These are phyloP conservation scores for Scytalidium sp. DNA, from an alignment of 2,329 filamentous ascomycete species.

Conservation along the genomic window DNA sequence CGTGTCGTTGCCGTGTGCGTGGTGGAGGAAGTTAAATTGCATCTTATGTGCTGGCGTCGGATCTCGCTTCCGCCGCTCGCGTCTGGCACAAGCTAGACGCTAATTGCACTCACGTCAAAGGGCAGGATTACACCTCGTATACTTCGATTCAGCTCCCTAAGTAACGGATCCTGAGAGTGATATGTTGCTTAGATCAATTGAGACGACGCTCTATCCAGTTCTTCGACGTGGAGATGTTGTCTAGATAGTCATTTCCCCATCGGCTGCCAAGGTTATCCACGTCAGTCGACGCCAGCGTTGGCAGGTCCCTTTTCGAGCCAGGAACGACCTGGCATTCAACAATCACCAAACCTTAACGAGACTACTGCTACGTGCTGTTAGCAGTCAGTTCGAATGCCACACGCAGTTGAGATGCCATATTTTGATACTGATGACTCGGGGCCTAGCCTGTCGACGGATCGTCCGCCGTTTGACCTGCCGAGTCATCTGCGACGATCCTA, in stretches of 20 bases:
- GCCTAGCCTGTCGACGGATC: slow-evolving; percentile 23
- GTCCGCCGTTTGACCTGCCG: slow-evolving; percentile 30
- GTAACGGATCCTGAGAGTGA: background rate
- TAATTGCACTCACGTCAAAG: background rate
- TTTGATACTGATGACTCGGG: slow-evolving; percentile 41
- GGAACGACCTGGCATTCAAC: background rate
- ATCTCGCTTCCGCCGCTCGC: background rate
- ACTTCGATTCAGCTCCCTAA: background rate
- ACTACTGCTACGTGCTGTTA: background rate
- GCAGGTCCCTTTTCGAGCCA: background rate
- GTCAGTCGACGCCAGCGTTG: background rate
- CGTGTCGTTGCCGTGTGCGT: background rate
- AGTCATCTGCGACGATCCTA: slow-evolving; percentile 29
- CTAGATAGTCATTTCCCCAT: background rate
- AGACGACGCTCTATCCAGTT: background rate
- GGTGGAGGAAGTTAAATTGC: background rate
- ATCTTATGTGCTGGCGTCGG: background rate
- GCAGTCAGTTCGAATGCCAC: slow-evolving; percentile 30
- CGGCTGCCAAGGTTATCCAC: background rate
- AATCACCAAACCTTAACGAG: background rate
- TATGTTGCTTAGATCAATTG: background rate
- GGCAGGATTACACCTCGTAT: background rate
- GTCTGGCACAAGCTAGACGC: background rate
- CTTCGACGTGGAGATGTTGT: background rate
- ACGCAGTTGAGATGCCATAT: slow-evolving; percentile 48